Evolutionary conservation across 768 basidiomycete genomes (phyloP), one percentile per base, ranked within the genome.

Genomic region (Mycena chlorophos): DNA sequence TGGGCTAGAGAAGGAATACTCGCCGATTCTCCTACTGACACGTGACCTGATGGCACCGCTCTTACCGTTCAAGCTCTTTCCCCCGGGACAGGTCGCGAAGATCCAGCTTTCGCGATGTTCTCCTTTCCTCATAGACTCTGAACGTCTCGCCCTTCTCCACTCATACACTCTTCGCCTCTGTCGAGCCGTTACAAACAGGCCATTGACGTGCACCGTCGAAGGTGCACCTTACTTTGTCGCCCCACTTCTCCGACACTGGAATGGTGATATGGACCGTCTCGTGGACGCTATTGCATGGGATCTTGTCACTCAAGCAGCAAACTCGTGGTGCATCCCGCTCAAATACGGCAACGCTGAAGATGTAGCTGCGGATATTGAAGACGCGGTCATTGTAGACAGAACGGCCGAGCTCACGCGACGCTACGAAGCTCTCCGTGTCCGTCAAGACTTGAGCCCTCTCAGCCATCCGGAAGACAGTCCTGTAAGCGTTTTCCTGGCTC

Each of bases 341-440:
- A 73, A 74, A 46, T 64, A 63, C 40, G 71, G 72, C 5, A 63
- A 67, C 16, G 29, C 73, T 14, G 69, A 75, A 50, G 65, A 69
- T 6, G 63, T 81, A 20, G 72, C 76, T 28, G 69, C 73, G 31
- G 82, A 79, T 47, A 67, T 87, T 19, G 64, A 76, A 48, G 88
- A 91, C 63, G 80, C 84, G 23, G 73, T 94, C 20, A 73, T 94
- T 29, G 88, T 91, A 68, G 91, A 93, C 63, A 77, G 89, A 55
- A 77, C 76, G 71, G 81, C 83, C n/a, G 89, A 89, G 65, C 89
- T 86, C 63, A 90, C 89, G 2, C 75, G 86, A 56, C 78, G 89
- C 42, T 91, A 87, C 66, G 79, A 78, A 63, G 80, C 79, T 19
- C 65, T 81, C 25, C 71, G 67, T 39, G 68, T 91, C 28, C 75